Evolutionary conservation across 2,329 filamentous ascomycete genomes (phyloP), one percentile per base, ranked within the genome.

Genomic region (Penicillium sp.): DNA sequence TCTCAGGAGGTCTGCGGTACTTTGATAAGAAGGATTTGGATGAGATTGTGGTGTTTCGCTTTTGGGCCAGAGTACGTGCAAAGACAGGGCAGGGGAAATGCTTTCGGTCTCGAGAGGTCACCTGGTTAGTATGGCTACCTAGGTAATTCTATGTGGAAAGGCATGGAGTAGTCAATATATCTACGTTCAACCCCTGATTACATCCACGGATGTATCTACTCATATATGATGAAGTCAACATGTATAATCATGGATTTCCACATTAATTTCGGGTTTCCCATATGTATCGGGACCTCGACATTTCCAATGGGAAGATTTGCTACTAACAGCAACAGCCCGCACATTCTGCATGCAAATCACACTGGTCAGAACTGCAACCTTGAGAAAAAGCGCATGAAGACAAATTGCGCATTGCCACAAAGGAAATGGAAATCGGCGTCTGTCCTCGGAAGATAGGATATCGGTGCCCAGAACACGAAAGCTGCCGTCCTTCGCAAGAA

Each of bases 1-100:
- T 22, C 22, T 22, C 54, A 48, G 13, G 57, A 44, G 4, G 59
- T 68, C 40, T 70, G 67, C 51, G 57, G 55, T 19, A 65, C 64
- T 7, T 52, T 69, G 48, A 63, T 17, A 47, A 57, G 29, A 50
- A 55, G 0, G 49, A 59, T 29, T 53, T 57, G 29, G 48, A 46
- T 47, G 35, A 61, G 17, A 43, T 22, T 31, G 21, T 34, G 7
- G 42, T 21, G 29, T 26, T 33, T 13, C 22, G 15, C 26, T 33
- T 6, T n/a, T 34, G 21, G 19, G 33, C 29, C 26, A 21, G 31
- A 43, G 21, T n/a, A 37, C 40, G 4, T 32, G 28, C 28, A 43
- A 24, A 24, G 22, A 24, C 6, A 24, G 22, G 22, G 22, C 22
- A 22, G 15, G 8, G 17, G 34, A 3, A 24, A 24, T 17, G 12